Evolutionary conservation across 805 yeast species (phyloP).

Genomic region (Ogataea ganodermae): DNA sequence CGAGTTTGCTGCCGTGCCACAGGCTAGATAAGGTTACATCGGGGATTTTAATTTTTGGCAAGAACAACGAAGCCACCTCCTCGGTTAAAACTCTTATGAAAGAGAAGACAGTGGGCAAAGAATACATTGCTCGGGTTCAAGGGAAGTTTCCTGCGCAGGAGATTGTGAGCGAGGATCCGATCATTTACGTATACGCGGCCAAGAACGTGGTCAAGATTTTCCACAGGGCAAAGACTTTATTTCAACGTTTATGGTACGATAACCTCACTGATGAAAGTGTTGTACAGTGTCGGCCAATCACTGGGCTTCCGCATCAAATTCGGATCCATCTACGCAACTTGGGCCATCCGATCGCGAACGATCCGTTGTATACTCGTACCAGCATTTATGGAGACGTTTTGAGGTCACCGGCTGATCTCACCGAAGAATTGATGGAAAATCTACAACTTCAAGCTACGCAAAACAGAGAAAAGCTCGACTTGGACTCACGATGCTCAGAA

Average conservation of each 20-base stretch:
- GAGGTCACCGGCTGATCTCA: constrained; percentile 6
- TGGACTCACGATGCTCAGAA: constrained; percentile 29
- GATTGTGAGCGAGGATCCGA: constrained; percentile 38
- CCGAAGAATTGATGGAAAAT: constrained; percentile 12
- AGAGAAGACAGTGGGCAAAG: constrained; percentile 33
- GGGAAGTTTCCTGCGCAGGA: constrained; percentile 41
- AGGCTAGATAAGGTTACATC: constrained; percentile 54
- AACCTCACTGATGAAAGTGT: constrained; percentile 35
- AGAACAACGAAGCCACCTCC: constrained; percentile 32
- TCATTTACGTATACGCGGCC: constrained; percentile 24
- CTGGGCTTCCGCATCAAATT: constrained; percentile 57
- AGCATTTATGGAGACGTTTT: constrained; percentile 6
- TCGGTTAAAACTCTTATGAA: constrained; percentile 32
- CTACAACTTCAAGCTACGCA: constrained; percentile 12
- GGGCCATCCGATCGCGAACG: constrained; percentile 37
- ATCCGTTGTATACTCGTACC: constrained; percentile 28
- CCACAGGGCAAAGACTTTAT: constrained; percentile 23
- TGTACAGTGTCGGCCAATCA: constrained; percentile 45
- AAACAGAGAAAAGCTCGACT: constrained; percentile 20
- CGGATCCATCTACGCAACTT: constrained; percentile 53
- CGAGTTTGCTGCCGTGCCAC: constrained; percentile 40
- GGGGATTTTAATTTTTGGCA: constrained; percentile 49
- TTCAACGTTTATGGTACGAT: constrained; percentile 29
- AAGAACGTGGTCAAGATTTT: constrained; percentile 18
- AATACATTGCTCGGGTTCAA: constrained; percentile 43